Evolutionary conservation across 306 rosid species (phyloP), one percentile per base, ranked within the genome.

Genomic region (Cicer judaicum): DNA sequence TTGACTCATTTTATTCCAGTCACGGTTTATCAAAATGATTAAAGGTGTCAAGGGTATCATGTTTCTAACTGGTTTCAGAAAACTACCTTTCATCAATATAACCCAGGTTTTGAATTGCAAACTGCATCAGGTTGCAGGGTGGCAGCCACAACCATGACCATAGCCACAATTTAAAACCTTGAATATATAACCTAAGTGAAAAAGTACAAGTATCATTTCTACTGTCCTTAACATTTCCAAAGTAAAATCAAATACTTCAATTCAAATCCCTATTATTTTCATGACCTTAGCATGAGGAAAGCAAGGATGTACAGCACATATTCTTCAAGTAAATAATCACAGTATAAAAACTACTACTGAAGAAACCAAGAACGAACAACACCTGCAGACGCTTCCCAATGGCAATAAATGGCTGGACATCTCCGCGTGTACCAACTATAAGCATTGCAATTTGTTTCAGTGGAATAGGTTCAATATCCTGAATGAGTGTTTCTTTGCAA

Each of bases 371-470:
- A 81, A 73, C 52, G 21, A 18, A 21, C 10, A 78, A 78, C 50
- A 94, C 96, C 97, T 94, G 96, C 74, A 94, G 87, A 76, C 85
- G 88, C 64, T 87, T 91, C 72, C 96, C 98, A 43, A 94, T 91
- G 73, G 98, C 96, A 84, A 88, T 82, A 84, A 94, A 94, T 54
- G 98, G 97, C 46, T 94, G 98, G 41, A 94, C 96, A 82, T 94
- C 98, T 81, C 98, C 97, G 65, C 88, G 83, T 47, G 97, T 94
- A 36, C 97, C 98, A 38, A 91, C 98, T 80, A 94, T 90, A 80
- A 94, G 95, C 91, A 94, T 91, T 63, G 84, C 97, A 86, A 94
- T 90, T 82, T 91, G 91, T 80, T 85, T 77, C 1, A 90, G 96
- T 44, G 41, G 90, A 66, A 87, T 59, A 77, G 96, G 91, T 38